phyloP scores from a whole-genome alignment of 352 stramenopile species.

The Phytophthora colocasiae region DNA sequence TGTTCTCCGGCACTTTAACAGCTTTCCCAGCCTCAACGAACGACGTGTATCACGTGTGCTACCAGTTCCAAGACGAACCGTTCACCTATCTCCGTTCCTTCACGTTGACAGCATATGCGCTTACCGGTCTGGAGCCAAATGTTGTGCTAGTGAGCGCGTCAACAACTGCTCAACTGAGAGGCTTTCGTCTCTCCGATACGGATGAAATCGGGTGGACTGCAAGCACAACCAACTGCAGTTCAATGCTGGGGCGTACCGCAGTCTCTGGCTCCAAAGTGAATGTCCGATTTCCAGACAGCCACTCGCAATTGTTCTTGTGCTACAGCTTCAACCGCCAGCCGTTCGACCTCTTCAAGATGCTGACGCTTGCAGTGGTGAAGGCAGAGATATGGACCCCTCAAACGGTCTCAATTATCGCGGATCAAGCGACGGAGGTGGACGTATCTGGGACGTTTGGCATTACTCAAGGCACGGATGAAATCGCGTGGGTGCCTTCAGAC shows the following conservation, averaged over 20 bases:
- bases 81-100: conserved; percentile 57
- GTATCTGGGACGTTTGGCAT: conserved; percentile 70
- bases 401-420: conserved; percentile 57
- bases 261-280: conserved; percentile 41
- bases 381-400: conserved; percentile 64
- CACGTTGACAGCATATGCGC: conserved; percentile 53
- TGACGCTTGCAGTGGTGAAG: conserved; percentile 46
- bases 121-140: conserved; percentile 49
- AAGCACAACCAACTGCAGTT: conserved; percentile 45
- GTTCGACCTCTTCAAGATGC: conserved; percentile 52
- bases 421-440: conserved; percentile 43
- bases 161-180: conserved; percentile 52
- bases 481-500: conserved; percentile 68
- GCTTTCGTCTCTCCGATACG: conserved; percentile 54
- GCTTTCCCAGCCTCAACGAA: conserved; percentile 42
- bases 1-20: conserved; percentile 52
- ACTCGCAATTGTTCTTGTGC: conserved; percentile 53
- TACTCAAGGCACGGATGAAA: conserved; percentile 58
- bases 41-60: conserved; percentile 74
- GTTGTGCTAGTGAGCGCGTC: conserved; percentile 53
- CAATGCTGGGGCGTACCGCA: conserved; percentile 35
- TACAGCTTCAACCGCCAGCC: conserved; percentile 73
- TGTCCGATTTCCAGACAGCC: conserved; percentile 43
- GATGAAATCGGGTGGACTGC: conserved; percentile 67
- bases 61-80: conserved; percentile 74